A percentile compares a stretch with the other conserved stretches of the same genome.
Conservation (phyloP, 495 filamentous ascomycete species). For the Penicillium roqueforti region DNA sequence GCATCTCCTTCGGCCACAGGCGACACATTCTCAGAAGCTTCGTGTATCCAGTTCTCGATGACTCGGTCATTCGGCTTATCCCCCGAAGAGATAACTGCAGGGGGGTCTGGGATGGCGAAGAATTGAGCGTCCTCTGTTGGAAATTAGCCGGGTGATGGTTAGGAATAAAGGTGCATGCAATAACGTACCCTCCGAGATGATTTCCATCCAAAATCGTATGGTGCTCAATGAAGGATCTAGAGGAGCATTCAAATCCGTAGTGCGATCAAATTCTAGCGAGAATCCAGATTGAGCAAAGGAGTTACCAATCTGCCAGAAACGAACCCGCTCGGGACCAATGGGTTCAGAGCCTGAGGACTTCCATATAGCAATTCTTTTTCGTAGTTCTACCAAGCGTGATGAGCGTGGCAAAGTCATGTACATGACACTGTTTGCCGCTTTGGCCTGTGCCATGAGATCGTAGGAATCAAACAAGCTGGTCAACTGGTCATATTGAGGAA, state of each 20-base stretch:
- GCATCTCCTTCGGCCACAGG: constrained; percentile 23
- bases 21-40: constrained; percentile 19
- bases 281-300: constrained; percentile 34
- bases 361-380: constrained; percentile 39
- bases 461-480: constrained; percentile 42
- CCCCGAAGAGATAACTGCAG: constrained; percentile 17
- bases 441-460: constrained; percentile 45
- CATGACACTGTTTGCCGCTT: constrained; percentile 36
- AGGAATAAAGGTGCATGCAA: not conserved
- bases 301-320: constrained; percentile 44
- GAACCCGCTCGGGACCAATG: constrained; percentile 34
- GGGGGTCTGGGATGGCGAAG: constrained; percentile 42
- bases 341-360: constrained; percentile 24
- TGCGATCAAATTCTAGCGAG: constrained; percentile 35
- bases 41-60: constrained; percentile 23
- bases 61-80: constrained; percentile 38
- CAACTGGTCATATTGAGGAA: constrained; percentile 34
- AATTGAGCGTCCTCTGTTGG: constrained; percentile 36
- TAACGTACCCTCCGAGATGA: constrained; percentile 37
- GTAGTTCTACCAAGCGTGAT: constrained; percentile 38
- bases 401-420: constrained; percentile 39
- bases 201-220: constrained; percentile 44
- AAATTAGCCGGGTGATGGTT: not conserved
- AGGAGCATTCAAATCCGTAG: constrained; percentile 33
- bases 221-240: constrained; percentile 26